A percentile compares a stretch with the other conserved stretches of the same genome.
These are phyloP conservation scores for Berberis thunbergii DNA, from an alignment of 164 flowering plant species.

Conservation along the genomic window DNA sequence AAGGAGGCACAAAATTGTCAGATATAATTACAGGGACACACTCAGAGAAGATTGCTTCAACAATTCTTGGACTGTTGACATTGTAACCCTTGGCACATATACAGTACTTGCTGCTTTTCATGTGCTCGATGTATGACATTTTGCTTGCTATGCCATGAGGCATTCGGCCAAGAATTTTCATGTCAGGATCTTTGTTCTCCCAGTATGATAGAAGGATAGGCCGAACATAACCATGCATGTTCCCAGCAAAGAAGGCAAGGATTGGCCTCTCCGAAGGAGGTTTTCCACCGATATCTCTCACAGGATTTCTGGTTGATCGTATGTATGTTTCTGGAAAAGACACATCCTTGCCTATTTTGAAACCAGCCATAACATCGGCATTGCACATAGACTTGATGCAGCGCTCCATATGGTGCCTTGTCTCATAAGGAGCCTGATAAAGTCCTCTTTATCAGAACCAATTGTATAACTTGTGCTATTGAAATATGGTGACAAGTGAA, in stretches of 20 bases:
- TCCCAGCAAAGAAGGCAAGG: conserved; percentile 4
- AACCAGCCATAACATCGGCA: not conserved
- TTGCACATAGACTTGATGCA: conserved; percentile 3
- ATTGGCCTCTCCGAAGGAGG: conserved; percentile 3
- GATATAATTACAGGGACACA: conserved; percentile 5
- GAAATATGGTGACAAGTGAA: too few species aligned
- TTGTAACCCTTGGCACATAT: conserved; percentile 5
- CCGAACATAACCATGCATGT: conserved; percentile 1
- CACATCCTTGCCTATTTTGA: conserved; percentile 5
- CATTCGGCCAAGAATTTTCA: conserved; percentile 1
- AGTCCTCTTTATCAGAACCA: not conserved
- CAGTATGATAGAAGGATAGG: conserved; percentile 1
- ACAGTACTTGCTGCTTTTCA: conserved; percentile 5
- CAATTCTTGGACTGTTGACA: conserved; percentile 1
- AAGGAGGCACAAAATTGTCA: conserved; percentile 2
- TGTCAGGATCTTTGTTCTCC: conserved; percentile 5
- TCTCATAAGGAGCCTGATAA: not conserved
- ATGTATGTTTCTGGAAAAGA: conserved; percentile 1
- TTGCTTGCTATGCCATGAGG: not conserved
- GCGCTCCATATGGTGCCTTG: not conserved
- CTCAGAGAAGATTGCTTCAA: conserved; percentile 1
- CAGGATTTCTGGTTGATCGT: not conserved
- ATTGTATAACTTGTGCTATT: too few species aligned
- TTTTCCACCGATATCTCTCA: not conserved
- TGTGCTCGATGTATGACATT: not conserved